A percentile compares a stretch with the other conserved stretches of the same genome.
phyloP scores from a whole-genome alignment of 345 rosid species.

The Raphanus raphanistrum region DNA sequence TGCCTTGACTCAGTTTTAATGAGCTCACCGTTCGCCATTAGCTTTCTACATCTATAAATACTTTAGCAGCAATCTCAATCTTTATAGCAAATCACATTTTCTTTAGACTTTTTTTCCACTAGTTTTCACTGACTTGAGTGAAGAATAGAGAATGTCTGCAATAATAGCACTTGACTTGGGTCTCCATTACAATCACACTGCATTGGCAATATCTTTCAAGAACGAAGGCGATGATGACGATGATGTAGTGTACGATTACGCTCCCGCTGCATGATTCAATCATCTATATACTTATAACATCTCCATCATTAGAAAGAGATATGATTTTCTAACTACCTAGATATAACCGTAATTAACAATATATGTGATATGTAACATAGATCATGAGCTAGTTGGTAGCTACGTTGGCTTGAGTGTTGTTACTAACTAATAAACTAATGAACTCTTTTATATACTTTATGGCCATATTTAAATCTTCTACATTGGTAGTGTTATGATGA shows the following conservation, averaged over 20 bases:
- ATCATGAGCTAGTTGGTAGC: constrained; percentile 10
- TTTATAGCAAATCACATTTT: background rate
- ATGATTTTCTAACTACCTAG: constrained; percentile 3
- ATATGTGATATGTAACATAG: constrained; percentile 1
- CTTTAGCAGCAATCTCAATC: constrained; percentile 16
- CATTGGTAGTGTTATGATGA: background rate
- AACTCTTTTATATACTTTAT: background rate
- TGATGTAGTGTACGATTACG: constrained; percentile 30
- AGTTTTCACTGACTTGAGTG: constrained; percentile 4
- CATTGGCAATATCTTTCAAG: constrained; percentile 20
- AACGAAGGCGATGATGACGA: constrained; percentile 36
- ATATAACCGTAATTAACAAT: background rate
- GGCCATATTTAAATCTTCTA: background rate
- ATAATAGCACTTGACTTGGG: background rate
- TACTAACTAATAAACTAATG: constrained; percentile 6
- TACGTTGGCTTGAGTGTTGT: constrained; percentile 13
- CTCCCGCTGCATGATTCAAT: constrained; percentile 35
- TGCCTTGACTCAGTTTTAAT: constrained; percentile 23
- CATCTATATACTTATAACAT: constrained; percentile 8
- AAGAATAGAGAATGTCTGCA: constrained; percentile 3
- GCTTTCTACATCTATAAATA: constrained; percentile 16
- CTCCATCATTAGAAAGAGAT: constrained; percentile 8
- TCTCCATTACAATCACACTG: constrained; percentile 5
- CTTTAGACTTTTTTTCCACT: background rate
- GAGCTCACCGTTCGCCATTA: constrained; percentile 3